phyloP scores from a whole-genome alignment of 2,329 filamentous ascomycete genomes.

The Arthrinium puccinioides region DNA sequence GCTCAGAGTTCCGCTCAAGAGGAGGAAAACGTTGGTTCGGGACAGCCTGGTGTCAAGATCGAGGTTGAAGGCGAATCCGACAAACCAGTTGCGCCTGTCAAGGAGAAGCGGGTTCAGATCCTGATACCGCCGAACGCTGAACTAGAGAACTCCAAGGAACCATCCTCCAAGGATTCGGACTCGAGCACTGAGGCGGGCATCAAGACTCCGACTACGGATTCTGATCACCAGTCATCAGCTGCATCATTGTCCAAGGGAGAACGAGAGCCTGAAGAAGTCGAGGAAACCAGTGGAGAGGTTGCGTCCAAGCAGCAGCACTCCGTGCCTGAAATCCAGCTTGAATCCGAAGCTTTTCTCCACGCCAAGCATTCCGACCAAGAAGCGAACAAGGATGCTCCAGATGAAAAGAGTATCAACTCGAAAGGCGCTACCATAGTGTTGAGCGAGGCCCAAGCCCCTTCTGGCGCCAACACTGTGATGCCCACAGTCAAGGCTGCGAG shows the following conservation, averaged over 20 bases:
- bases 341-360: too few relatives aligned
- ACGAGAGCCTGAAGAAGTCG: conserved; percentile 13
- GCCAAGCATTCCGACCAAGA: too few relatives aligned
- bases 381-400: background rate
- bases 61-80: background rate
- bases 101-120: conserved; percentile 29
- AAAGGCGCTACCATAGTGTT: background rate
- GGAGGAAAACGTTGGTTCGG: conserved; percentile 5
- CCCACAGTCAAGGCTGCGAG: background rate
- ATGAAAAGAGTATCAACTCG: too few relatives aligned
- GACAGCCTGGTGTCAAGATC: conserved; percentile 4
- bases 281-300: conserved; percentile 5
- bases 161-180: conserved; percentile 5
- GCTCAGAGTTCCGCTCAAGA: background rate
- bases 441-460: background rate
- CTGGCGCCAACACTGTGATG: background rate
- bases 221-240: conserved; percentile 5
- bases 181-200: conserved; percentile 6
- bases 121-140: conserved; percentile 11
- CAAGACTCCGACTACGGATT: conserved; percentile 10
- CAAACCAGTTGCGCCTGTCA: background rate
- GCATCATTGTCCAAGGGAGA: conserved; percentile 8
- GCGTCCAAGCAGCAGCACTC: background rate
- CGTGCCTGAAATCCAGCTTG: background rate
- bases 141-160: conserved; percentile 7